Percentiles rank a stretch among this genome's conserved stretches.
Conservation (phyloP, 257 asterid genomes). For the Solanum appendiculatum region DNA sequence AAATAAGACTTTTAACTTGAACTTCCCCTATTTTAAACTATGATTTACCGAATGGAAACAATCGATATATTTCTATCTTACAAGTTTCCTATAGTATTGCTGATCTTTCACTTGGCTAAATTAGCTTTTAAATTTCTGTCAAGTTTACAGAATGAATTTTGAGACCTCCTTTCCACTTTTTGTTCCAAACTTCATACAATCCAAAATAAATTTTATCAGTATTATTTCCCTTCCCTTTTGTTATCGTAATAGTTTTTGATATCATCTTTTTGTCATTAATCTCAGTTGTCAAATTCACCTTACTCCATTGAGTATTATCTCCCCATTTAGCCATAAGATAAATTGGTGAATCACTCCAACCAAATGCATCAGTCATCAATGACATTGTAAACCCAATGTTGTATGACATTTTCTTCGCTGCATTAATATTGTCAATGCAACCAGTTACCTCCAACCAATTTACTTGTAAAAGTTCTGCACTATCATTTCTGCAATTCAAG, state of each 20-base stretch:
- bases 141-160: background rate
- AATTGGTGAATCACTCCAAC: constrained; percentile 2
- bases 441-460: constrained; percentile 23
- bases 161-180: background rate
- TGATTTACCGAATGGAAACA: background rate
- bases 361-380: constrained; percentile 25
- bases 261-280: background rate
- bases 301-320: background rate
- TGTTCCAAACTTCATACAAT: background rate
- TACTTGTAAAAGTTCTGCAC: constrained; percentile 9
- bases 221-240: background rate
- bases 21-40: background rate
- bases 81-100: background rate
- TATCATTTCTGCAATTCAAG: background rate
- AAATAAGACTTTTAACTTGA: background rate
- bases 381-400: constrained; percentile 15
- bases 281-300: background rate
- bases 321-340: constrained; percentile 25
- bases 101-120: background rate
- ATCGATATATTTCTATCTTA: background rate
- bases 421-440: background rate
- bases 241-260: background rate
- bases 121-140: background rate
- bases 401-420: background rate
- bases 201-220: background rate